Evolutionary conservation across 345 rosid genomes (phyloP), one percentile per base, ranked within the genome.

Genomic region (Barbarea vulgaris): DNA sequence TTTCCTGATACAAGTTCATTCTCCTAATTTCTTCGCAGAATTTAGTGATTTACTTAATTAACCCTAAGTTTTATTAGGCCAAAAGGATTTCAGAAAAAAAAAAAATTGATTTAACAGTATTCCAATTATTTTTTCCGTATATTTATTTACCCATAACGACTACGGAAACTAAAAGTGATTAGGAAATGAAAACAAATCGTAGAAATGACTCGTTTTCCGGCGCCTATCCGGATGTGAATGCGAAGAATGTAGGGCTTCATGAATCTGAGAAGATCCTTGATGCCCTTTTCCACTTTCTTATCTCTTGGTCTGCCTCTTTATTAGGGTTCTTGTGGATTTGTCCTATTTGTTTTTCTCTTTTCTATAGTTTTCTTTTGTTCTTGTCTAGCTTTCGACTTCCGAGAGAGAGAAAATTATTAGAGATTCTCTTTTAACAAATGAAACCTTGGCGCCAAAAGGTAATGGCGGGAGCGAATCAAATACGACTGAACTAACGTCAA

Each of bases 211-310:
- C 98, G 84, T 65, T 86, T 80, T 61, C 96, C 93, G 52, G 92
- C 87, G 77, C 87, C 88, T 80, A 89, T 89, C 66, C 85, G 82
- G 79, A 93, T 88, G 84, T 91, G 93, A 75, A 91, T 68, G 55
- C 89, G 86, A 55, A 84, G 80, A 57, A 87, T 81, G 79, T 88
- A 87, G 61, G 97, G 94, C 74, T 87, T 93, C 89, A 91, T 86
- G 87, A 93, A 91, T 74, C 81, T 87, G 61, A 93, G 97, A 37
- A 93, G 96, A 70, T 86, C 94, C 71, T 93, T 91, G 81, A 93
- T 87, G 6, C 97, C 98, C 96, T 89, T 91, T 73, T 75, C 19
- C 33, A 12, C 28, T 17, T n/a, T 72, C 80, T 78, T 71, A 65
- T 78, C 64, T 64, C 37, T 42, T 42, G 55, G 33, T 51, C 67